phyloP scores from a whole-genome alignment of 495 filamentous ascomycete genomes.

The Talaromyces adpressus region DNA sequence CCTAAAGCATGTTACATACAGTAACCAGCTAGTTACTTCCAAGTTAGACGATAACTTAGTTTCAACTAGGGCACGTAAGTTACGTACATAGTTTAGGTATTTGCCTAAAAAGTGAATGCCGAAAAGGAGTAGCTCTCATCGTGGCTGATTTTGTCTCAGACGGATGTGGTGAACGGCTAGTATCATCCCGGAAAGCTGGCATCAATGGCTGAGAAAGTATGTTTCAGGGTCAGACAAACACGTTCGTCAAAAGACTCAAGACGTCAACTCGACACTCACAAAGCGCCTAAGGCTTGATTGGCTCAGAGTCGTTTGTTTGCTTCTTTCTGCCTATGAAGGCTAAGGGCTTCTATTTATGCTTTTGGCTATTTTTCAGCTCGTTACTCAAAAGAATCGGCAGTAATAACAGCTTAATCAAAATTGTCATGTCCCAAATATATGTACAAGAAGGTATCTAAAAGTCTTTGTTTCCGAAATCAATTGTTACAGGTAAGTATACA shows the following conservation, averaged over 20 bases:
- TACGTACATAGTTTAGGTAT: not conserved
- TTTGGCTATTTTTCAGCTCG: not conserved
- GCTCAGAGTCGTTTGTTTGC: not conserved
- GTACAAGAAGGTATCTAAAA: conserved; percentile 1
- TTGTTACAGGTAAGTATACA: conserved; percentile 1
- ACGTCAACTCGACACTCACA: not conserved
- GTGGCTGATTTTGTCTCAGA: not conserved
- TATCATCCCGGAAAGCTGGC: not conserved
- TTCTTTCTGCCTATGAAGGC: not conserved
- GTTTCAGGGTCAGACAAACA: not conserved
- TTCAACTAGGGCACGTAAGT: not conserved
- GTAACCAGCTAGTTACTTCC: too few relatives aligned
- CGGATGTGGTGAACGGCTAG: not conserved
- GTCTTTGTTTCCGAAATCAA: conserved; percentile 1
- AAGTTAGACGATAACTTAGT: not conserved
- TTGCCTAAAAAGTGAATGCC: not conserved
- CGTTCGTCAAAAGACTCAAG: not conserved
- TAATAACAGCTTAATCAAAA: not conserved
- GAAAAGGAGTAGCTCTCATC: not conserved
- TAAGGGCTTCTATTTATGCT: not conserved
- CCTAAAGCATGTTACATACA: not conserved
- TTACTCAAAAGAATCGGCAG: not conserved
- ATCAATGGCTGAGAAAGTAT: not conserved
- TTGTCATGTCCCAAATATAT: not conserved
- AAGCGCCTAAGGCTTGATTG: not conserved